Percentiles rank a stretch among this genome's conserved stretches.
These are phyloP conservation scores for Zalaria sp. DNA, from an alignment of 2,329 filamentous ascomycete species.

Conservation along the genomic window DNA sequence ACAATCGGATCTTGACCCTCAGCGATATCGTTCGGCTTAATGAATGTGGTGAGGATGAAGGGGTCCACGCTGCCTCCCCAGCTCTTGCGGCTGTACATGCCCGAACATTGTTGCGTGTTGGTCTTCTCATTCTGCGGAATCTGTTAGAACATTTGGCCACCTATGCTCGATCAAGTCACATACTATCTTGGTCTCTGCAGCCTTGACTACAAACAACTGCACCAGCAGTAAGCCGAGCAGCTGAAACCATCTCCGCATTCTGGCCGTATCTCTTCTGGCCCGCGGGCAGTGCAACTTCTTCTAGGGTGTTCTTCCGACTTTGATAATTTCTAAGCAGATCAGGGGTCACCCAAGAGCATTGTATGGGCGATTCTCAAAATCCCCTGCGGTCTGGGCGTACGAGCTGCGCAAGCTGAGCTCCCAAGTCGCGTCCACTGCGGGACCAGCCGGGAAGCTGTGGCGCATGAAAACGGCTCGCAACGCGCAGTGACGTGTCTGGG, in stretches of 20 bases:
- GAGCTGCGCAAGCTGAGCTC: no score
- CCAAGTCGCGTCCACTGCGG: no score
- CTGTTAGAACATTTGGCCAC: neutral
- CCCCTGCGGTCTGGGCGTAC: no score
- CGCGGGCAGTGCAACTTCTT: no score
- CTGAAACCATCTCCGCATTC: conserved; percentile 16
- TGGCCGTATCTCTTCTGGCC: neutral
- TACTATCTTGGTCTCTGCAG: conserved; percentile 19
- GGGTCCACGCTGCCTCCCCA: conserved; percentile 85
- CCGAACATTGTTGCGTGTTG: conserved; percentile 72
- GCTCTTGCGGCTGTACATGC: conserved; percentile 83
- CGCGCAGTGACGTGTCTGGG: no score
- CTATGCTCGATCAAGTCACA: conserved; percentile 2
- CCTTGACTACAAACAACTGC: conserved; percentile 12
- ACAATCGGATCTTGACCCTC: conserved; percentile 58
- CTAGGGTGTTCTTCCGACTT: no score
- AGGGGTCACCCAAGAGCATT: no score
- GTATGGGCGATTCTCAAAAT: no score
- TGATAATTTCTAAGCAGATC: no score
- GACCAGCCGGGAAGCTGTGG: no score
- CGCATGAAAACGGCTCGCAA: no score
- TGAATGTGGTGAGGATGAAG: conserved; percentile 75
- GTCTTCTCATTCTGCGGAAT: conserved; percentile 50
- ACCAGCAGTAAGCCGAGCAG: conserved; percentile 14
- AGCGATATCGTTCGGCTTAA: conserved; percentile 39